These are phyloP conservation scores for Akanthomyces muscarius DNA, from an alignment of 2,329 filamentous ascomycete species.

Conservation along the genomic window DNA sequence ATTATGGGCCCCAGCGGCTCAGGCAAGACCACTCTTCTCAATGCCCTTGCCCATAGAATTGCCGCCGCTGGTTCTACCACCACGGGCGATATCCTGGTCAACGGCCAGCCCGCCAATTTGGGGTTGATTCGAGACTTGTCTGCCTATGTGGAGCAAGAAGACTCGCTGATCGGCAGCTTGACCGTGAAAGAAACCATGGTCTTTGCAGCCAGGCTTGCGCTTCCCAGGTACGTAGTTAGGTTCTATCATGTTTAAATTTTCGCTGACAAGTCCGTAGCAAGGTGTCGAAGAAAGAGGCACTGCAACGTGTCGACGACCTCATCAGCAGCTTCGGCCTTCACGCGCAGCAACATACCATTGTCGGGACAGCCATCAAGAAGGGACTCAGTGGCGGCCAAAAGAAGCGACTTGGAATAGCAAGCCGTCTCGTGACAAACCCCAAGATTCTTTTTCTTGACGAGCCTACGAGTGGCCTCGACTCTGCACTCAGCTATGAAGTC, in stretches of 20 bases:
- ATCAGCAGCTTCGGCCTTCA: slow-evolving; percentile 70
- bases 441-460: slow-evolving; percentile 81
- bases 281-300: slow-evolving; percentile 50
- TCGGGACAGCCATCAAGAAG: slow-evolving; percentile 79
- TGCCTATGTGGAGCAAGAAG: slow-evolving; percentile 83
- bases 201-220: slow-evolving; percentile 68
- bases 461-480: slow-evolving; percentile 80
- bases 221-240: slow-evolving; percentile 17
- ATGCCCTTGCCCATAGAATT: slow-evolving; percentile 65
- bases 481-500: slow-evolving; percentile 70
- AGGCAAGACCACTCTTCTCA: slow-evolving; percentile 82
- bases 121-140: slow-evolving; percentile 60
- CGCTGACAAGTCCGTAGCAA: slow-evolving; percentile 23
- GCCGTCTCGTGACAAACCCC: slow-evolving; percentile 75
- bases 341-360: slow-evolving; percentile 64
- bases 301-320: slow-evolving; percentile 60
- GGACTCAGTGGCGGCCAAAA: slow-evolving; percentile 85
- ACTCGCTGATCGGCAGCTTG: slow-evolving; percentile 75
- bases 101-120: slow-evolving; percentile 53
- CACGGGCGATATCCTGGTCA: slow-evolving; percentile 53
- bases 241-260: background rate
- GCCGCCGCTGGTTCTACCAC: slow-evolving; percentile 39
- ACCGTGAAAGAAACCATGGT: slow-evolving; percentile 76
- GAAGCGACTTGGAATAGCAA: slow-evolving; percentile 72
- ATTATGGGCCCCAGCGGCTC: slow-evolving; percentile 73